phyloP scores from a whole-genome alignment of 306 rosid genomes.

The Quercus engelmannii region DNA sequence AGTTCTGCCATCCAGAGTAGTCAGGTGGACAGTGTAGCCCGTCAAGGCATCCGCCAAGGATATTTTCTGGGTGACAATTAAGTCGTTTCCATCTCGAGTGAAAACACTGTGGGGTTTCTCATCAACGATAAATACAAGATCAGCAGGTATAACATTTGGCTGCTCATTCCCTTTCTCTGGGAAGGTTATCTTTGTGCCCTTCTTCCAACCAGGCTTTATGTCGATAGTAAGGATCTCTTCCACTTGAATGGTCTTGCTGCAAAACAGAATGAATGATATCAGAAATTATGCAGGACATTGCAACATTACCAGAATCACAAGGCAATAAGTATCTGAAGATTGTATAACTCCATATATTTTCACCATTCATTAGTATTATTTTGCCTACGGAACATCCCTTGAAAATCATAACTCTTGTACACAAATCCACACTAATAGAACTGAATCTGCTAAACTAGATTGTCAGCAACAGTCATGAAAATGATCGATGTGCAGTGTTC shows the following conservation, averaged over 20 bases:
- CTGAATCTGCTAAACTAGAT: not conserved
- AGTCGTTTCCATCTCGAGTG: conserved; percentile 50
- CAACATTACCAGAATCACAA: not conserved
- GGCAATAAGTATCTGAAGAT: not conserved
- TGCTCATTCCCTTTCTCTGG: conserved; percentile 61
- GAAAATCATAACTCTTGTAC: not conserved
- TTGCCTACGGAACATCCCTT: not conserved
- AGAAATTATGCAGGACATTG: not conserved
- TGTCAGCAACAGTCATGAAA: not conserved
- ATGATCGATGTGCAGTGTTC: not conserved
- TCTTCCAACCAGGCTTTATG: conserved; percentile 67
- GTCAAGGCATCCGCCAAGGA: conserved; percentile 55
- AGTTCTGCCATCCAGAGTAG: conserved; percentile 51
- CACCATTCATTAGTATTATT: not conserved
- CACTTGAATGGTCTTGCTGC: conserved; percentile 41
- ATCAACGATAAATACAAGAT: conserved; percentile 47
- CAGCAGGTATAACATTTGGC: conserved; percentile 38
- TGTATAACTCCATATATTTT: not conserved
- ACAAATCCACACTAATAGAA: too few relatives aligned
- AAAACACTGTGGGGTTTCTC: conserved; percentile 51
- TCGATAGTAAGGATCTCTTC: conserved; percentile 58
- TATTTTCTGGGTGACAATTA: conserved; percentile 38
- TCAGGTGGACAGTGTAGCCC: conserved; percentile 50
- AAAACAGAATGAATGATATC: not conserved
- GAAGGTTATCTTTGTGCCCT: conserved; percentile 67